phyloP scores from a whole-genome alignment of 2,329 filamentous ascomycete genomes.

The Epichloe coenophiala region DNA sequence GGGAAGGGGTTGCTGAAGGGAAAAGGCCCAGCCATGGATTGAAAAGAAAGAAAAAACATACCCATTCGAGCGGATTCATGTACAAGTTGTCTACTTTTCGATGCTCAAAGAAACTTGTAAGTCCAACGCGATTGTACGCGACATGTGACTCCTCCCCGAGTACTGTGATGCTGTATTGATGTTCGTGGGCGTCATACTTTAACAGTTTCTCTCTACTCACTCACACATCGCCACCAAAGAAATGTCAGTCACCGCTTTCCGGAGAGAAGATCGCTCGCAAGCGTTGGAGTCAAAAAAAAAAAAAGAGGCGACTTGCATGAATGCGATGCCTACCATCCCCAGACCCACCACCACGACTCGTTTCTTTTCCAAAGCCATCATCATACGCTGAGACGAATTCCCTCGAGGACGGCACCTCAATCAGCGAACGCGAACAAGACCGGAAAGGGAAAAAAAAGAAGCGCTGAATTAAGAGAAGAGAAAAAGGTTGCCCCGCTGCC shows the following conservation, averaged over 20 bases:
- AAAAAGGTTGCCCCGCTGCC: too few species aligned
- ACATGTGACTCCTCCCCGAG: constrained; percentile 80
- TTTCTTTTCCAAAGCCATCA: constrained; percentile 26
- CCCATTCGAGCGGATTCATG: constrained; percentile 74
- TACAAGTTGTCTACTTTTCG: constrained; percentile 78
- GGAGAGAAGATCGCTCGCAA: too few species aligned
- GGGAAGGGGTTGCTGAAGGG: neutral
- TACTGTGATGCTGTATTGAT: constrained; percentile 70
- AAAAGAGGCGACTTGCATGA: constrained; percentile 50
- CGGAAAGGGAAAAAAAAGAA: neutral
- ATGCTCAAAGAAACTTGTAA: constrained; percentile 83
- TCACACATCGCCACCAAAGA: neutral
- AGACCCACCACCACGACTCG: constrained; percentile 72
- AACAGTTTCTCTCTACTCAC: constrained; percentile 65
- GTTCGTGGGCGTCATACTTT: constrained; percentile 63
- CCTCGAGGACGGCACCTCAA: too few species aligned
- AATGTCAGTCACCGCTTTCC: neutral
- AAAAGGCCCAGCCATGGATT: neutral
- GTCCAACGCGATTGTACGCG: constrained; percentile 80
- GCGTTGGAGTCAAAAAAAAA: neutral
- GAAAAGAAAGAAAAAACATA: constrained; percentile 19
- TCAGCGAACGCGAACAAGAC: too few species aligned
- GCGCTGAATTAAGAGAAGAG: neutral
- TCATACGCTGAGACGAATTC: too few species aligned
- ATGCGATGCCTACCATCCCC: constrained; percentile 84